These are phyloP conservation scores for Arxiozyma slooffiae DNA, from an alignment of 1,139 yeast species.

Conservation along the genomic window DNA sequence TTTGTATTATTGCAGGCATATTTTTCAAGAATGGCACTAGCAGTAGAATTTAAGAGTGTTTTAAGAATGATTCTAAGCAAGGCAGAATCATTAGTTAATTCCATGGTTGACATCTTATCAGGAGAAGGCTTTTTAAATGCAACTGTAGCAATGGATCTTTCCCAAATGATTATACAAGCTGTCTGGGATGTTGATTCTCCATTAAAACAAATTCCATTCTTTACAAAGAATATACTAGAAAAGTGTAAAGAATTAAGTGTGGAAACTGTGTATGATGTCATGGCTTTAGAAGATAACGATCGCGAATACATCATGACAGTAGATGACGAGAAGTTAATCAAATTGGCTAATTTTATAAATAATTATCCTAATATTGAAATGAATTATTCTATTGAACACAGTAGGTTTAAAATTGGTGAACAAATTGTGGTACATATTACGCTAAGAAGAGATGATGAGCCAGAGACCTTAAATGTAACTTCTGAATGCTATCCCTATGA, in stretches of 20 bases:
- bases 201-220: slow-evolving; percentile 71
- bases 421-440: slow-evolving; percentile 42
- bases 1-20: slow-evolving; percentile 76
- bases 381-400: slow-evolving; percentile 39
- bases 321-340: slow-evolving; percentile 38
- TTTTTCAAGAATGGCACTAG: slow-evolving; percentile 52
- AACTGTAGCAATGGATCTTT: slow-evolving; percentile 72
- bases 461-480: slow-evolving; percentile 54
- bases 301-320: slow-evolving; percentile 56
- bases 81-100: slow-evolving; percentile 46
- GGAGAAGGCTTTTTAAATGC: slow-evolving; percentile 77
- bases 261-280: slow-evolving; percentile 70
- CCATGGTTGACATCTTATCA: slow-evolving; percentile 66
- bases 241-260: slow-evolving; percentile 51
- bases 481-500: slow-evolving; percentile 47
- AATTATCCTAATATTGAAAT: slow-evolving; percentile 81
- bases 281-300: slow-evolving; percentile 75
- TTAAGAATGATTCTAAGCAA: slow-evolving; percentile 42
- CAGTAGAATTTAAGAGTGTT: slow-evolving; percentile 53
- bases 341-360: slow-evolving; percentile 82
- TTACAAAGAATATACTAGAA: slow-evolving; percentile 44
- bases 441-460: slow-evolving; percentile 64
- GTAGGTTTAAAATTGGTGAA: slow-evolving; percentile 36
- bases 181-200: slow-evolving; percentile 77
- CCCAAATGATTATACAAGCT: slow-evolving; percentile 84